Base-by-base conservation (phyloP, 352 stramenopile species). In the Nothophytophthora sp. region DNA sequence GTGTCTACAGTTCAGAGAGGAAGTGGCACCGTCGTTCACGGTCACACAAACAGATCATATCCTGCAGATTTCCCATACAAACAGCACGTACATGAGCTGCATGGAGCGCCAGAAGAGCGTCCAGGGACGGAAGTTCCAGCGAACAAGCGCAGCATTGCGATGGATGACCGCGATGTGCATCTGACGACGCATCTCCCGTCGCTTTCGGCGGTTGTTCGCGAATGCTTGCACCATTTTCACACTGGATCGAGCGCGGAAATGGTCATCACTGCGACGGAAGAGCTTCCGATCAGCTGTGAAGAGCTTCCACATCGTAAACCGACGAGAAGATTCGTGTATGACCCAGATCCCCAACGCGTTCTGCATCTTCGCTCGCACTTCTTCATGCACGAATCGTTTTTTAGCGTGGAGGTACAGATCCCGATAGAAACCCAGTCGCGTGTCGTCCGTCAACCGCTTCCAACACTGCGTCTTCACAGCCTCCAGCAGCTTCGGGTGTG, bases 401-500 rank as follows among this genome's bases (percentile, higher is more conserved):
- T 70, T 67, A 2, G 73, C 75, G 15, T 81, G 55, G 0, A 59
- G 6, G 51, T 84, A 84, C 36, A 81, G 30, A 16, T 76, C 66
- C 27, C 60, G 67, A 37, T 80, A 86, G 54, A 79, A 87, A 2
- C 50, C 34, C 2, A 89, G 61, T 0, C 75, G 73, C 43, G 67
- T 85, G 47, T 89, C 78, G 36, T 87, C 78, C 0, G 76, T 82
- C 5, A 89, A 49, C 4, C 73, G 67, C 10, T 65, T 60, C 74
- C 74, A 89, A 43, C 70, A 82, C 16, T 75, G 57, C 8, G 37
- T 51, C 35, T 67, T 72, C 15, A 89, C 11, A 0, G 54, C 39
- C 10, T 55, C 24, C 2, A 72, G 34, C 12, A 88, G 30, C 38
- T 63, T 51, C 29, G 55, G 61, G 23, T 69, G 61, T 1, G 35